phyloP scores from a whole-genome alignment of 2,329 filamentous ascomycete species.

The Neonectria ditissima region DNA sequence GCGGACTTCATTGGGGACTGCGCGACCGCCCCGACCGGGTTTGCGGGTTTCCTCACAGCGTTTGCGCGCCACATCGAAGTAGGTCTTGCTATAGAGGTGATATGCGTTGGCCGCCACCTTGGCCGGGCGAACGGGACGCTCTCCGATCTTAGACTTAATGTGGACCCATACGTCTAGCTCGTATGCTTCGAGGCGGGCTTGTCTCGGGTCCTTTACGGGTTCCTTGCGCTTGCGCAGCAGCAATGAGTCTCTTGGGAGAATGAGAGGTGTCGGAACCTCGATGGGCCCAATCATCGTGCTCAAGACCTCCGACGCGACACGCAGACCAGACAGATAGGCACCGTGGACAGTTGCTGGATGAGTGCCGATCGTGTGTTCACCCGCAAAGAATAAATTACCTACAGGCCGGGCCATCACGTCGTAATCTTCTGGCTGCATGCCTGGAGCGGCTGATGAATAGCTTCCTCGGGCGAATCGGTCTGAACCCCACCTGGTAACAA shows the following conservation, averaged over 20 bases:
- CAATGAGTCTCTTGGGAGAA: constrained; percentile 71
- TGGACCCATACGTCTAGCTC: constrained; percentile 66
- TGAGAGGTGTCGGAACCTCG: constrained; percentile 78
- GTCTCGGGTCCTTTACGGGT: constrained; percentile 60
- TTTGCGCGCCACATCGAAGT: constrained; percentile 72
- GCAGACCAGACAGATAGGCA: constrained; percentile 91
- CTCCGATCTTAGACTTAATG: constrained; percentile 72
- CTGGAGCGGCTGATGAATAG: constrained; percentile 92
- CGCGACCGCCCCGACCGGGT: constrained; percentile 69
- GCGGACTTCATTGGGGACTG: constrained; percentile 83
- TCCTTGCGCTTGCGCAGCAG: constrained; percentile 68
- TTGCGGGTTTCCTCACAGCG: constrained; percentile 74
- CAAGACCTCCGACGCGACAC: constrained; percentile 88
- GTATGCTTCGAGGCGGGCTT: constrained; percentile 67
- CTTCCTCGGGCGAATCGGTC: constrained; percentile 93
- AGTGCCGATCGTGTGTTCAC: constrained; percentile 94
- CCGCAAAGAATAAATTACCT: constrained; percentile 93
- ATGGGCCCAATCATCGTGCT: constrained; percentile 86
- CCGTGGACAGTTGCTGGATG: constrained; percentile 98
- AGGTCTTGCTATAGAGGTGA: constrained; percentile 85
- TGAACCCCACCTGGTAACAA: constrained; percentile 92
- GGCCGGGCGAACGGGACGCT: constrained; percentile 76
- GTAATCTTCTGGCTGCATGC: constrained; percentile 88
- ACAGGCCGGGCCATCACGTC: constrained; percentile 87
- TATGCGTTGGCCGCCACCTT: constrained; percentile 88